Evolutionary conservation across 441 rosid genomes (phyloP).

Genomic region (Populus hybrid): DNA sequence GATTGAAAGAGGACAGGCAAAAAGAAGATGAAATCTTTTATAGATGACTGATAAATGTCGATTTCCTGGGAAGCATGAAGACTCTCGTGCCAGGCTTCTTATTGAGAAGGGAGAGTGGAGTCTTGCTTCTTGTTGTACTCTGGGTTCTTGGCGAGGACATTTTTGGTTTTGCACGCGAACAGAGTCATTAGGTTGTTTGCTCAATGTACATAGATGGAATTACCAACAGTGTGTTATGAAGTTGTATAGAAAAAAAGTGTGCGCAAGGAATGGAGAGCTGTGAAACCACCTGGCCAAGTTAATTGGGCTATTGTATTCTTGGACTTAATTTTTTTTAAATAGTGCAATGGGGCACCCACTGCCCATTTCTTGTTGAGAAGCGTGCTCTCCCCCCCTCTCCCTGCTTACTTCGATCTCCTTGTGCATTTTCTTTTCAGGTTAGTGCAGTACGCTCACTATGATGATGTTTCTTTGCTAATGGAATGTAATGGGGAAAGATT

Average conservation of each 20-base stretch:
- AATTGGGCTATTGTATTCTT: slow-evolving; percentile 20
- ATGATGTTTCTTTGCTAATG: background rate
- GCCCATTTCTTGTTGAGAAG: slow-evolving; percentile 21
- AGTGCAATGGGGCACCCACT: slow-evolving; percentile 13
- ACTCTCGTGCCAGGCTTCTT: slow-evolving; percentile 8
- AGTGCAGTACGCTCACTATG: background rate
- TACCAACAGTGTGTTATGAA: slow-evolving; percentile 31
- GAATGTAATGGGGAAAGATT: background rate
- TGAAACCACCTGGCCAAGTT: slow-evolving; percentile 17
- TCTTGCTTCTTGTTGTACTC: slow-evolving; percentile 20
- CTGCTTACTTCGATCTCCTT: background rate
- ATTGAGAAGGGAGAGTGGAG: slow-evolving; percentile 16
- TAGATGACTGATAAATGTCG: slow-evolving; percentile 1
- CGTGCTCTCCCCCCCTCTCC: background rate
- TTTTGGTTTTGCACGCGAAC: slow-evolving; percentile 26
- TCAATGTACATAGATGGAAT: slow-evolving; percentile 41
- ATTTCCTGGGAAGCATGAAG: slow-evolving; percentile 5
- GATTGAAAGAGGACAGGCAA: slow-evolving; percentile 16
- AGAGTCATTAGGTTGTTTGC: slow-evolving; percentile 16
- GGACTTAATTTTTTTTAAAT: slow-evolving; percentile 26
- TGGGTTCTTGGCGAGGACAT: slow-evolving; percentile 22
- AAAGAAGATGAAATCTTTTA: slow-evolving; percentile 2
- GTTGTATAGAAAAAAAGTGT: slow-evolving; percentile 37
- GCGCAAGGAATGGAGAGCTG: slow-evolving; percentile 22
- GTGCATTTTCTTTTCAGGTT: background rate